Percentiles rank a stretch among this genome's conserved stretches.
Conservation (phyloP, 768 basidiomycete species). For the Aureoboletus auriporus region DNA sequence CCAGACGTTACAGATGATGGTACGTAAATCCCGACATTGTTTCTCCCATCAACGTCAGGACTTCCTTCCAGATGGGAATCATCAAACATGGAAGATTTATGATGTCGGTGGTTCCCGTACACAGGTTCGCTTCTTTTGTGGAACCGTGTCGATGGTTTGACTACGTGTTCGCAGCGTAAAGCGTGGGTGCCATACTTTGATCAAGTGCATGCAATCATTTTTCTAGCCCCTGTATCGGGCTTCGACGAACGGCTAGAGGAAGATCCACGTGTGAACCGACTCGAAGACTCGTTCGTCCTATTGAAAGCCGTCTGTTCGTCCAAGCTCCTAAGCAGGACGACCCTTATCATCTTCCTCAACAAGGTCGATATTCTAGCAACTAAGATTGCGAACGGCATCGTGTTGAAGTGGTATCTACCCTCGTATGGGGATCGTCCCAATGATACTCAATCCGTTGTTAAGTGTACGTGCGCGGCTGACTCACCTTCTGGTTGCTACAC, state of each 20-base stretch:
- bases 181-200: conserved; percentile 83
- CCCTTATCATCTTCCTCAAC: conserved; percentile 63
- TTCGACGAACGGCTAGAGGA: conserved; percentile 75
- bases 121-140: conserved; percentile 27
- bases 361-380: conserved; percentile 66
- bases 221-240: conserved; percentile 75
- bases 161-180: conserved; percentile 44
- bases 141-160: no score
- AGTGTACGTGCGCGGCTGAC: conserved; percentile 44
- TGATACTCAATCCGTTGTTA: conserved; percentile 55
- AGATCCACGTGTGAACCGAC: conserved; percentile 64
- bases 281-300: conserved; percentile 68
- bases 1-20: conserved; percentile 36
- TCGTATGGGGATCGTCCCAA: conserved; percentile 70
- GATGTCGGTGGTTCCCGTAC: conserved; percentile 77
- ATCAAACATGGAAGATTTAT: conserved; percentile 66
- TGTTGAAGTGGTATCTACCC: conserved; percentile 55
- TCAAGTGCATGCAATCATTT: conserved; percentile 74
- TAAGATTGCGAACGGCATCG: conserved; percentile 58
- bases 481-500: no score
- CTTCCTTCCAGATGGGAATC: conserved; percentile 26
- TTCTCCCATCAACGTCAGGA: neutral
- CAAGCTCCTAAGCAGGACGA: conserved; percentile 55
- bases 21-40: conserved; percentile 1
- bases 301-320: conserved; percentile 70